Evolutionary conservation across 139 green algal genomes (phyloP), one percentile per base, ranked within the genome.

Genomic region (Coelastrella sp.): DNA sequence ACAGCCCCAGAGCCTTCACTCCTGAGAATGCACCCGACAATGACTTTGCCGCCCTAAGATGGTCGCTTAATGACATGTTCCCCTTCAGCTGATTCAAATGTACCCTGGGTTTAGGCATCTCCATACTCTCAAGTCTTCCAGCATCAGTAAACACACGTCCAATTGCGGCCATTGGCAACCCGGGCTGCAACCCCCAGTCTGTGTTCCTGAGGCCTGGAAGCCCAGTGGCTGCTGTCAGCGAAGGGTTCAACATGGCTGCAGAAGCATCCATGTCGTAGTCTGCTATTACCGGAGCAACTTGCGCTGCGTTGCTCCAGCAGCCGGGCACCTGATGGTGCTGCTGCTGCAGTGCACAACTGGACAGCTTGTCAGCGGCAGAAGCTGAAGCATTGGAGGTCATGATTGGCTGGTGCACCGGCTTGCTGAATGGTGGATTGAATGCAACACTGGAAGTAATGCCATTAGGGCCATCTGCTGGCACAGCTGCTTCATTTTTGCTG

Each of bases 31-130:
- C 79, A 20, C 19, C 79, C 35, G 57, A n/a, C 19, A 57, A 56
- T 85, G 57, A 61, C 56, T 85, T 85, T 7, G 79, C 79, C 56
- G 81, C 81, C 12, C 60, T 56, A 19, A 86, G 8, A 65, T 86
- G 81, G 35, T 86, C 81, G 27, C 19, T 86, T 9, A 86, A 59
- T 17, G 81, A 86, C 9, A 86, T 25, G 57, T 74, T 86, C 12
- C 81, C 59, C 15, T 56, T 49, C n/a, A 86, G 81, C 59, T 86
- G 81, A n/a, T 70, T 10, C n/a, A 86, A 17, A 22, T 60, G n/a
- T 20, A 75, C 81, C 7, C 81, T n/a, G 9, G 81, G 81, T 25
- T 17, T 11, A 57, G 24, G 81, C 81, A 86, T 49, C 81, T 86
- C 59, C 12, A 70, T 59, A 24, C 20, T 35, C 63, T 78, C 82